phyloP scores from a whole-genome alignment of 495 filamentous ascomycete genomes.

The Pyrenula aspistea region DNA sequence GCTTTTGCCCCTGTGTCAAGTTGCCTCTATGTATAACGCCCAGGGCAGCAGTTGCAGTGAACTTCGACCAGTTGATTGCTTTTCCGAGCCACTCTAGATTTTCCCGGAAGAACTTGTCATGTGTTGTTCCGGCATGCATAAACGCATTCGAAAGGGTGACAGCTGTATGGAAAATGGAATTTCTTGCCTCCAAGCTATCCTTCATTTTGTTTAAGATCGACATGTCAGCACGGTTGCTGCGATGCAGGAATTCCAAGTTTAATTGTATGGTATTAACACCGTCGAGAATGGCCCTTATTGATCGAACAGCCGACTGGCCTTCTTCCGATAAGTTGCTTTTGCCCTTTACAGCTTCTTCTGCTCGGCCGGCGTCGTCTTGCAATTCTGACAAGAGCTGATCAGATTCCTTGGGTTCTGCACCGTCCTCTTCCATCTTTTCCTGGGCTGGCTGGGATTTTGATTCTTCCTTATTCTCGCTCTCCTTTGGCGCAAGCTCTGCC shows the following conservation, averaged over 20 bases:
- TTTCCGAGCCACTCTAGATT: constrained; percentile 98
- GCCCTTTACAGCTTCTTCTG: constrained; percentile 21
- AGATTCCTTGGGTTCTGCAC: constrained; percentile 34
- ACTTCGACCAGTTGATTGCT: constrained; percentile 99
- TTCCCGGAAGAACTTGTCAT: constrained; percentile 93
- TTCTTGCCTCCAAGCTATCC: constrained; percentile 87
- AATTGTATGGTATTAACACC: constrained; percentile 87
- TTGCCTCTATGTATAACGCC: constrained; percentile 97
- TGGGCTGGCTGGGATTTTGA: constrained; percentile 4
- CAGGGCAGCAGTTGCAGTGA: constrained; percentile 91
- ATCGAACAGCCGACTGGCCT: constrained; percentile 52
- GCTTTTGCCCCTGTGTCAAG: constrained; percentile 78
- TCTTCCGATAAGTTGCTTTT: constrained; percentile 24
- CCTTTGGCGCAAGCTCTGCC: constrained; percentile 42
- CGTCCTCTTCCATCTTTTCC: constrained; percentile 34
- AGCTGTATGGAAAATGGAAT: constrained; percentile 96
- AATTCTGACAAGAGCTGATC: constrained; percentile 33
- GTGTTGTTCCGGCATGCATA: constrained; percentile 98
- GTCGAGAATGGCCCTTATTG: constrained; percentile 75
- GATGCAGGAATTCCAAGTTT: constrained; percentile 90
- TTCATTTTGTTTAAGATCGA: constrained; percentile 90
- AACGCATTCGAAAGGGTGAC: constrained; percentile 97
- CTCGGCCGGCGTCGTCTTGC: constrained; percentile 24
- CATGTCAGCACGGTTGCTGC: constrained; percentile 80
- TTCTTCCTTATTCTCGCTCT: constrained; percentile 31